Evolutionary conservation across 331 rosid genomes (phyloP).

Genomic region (Quercus tomentella): DNA sequence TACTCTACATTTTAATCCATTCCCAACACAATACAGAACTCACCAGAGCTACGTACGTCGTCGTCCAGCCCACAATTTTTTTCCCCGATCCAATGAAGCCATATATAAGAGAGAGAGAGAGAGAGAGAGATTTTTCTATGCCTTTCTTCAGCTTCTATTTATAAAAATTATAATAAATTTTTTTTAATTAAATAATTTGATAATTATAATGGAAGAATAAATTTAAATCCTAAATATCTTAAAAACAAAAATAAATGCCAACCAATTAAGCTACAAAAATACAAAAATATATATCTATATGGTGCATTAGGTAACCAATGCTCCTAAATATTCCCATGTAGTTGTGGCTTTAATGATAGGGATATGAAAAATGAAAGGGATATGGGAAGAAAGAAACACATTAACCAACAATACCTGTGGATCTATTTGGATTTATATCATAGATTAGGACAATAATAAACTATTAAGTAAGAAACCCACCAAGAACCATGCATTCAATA

Average conservation of each 20-base stretch:
- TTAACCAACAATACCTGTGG: constrained; percentile 23
- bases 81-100: too few species aligned
- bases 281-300: too few species aligned
- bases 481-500: constrained; percentile 6
- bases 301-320: too few species aligned
- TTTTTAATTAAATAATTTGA: too few species aligned
- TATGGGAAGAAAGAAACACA: neutral
- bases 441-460: constrained; percentile 19
- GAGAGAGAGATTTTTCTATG: neutral
- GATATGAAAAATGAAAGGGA: neutral
- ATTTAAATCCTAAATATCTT: too few species aligned
- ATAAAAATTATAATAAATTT: neutral
- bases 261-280: too few species aligned
- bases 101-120: too few species aligned
- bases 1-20: neutral
- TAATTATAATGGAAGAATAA: too few species aligned
- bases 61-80: too few species aligned
- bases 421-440: constrained; percentile 18
- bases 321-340: too few species aligned
- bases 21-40: constrained; percentile 1
- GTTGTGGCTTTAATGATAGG: too few species aligned
- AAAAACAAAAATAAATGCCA: too few species aligned
- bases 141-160: neutral
- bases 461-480: neutral
- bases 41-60: neutral